These are phyloP conservation scores for Colletotrichum tropicale DNA, from an alignment of 2,329 filamentous ascomycete species.

Conservation along the genomic window DNA sequence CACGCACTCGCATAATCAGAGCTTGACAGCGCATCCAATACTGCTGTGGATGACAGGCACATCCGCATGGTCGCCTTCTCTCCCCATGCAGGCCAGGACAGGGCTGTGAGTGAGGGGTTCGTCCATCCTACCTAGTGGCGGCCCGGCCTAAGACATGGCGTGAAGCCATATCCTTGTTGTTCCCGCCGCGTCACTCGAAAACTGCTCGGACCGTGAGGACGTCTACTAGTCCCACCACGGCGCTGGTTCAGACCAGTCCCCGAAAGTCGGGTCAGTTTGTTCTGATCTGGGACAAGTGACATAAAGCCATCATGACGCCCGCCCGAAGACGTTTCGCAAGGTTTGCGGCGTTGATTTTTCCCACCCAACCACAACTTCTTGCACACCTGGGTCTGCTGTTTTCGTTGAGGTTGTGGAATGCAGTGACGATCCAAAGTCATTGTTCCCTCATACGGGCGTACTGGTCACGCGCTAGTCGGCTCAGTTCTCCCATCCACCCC, in stretches of 20 bases:
- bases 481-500: neutral
- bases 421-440: neutral
- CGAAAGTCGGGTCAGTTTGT: neutral
- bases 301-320: constrained; percentile 16
- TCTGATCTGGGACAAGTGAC: constrained; percentile 5
- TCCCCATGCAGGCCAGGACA: neutral
- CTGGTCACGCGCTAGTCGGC: neutral
- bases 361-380: neutral
- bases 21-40: neutral
- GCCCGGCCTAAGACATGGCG: constrained; percentile 20
- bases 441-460: constrained; percentile 10
- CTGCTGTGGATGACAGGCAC: neutral
- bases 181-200: neutral
- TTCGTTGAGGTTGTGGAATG: neutral
- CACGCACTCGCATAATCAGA: neutral
- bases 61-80: neutral
- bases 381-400: neutral
- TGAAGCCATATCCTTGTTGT: constrained; percentile 2
- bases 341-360: constrained; percentile 4
- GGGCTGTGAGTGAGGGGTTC: neutral
- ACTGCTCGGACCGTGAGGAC: constrained; percentile 3
- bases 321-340: constrained; percentile 3
- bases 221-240: neutral
- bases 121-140: constrained; percentile 1
- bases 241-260: neutral